Evolutionary conservation across 805 yeast species (phyloP).

Genomic region (Metschnikowia cubensis): DNA sequence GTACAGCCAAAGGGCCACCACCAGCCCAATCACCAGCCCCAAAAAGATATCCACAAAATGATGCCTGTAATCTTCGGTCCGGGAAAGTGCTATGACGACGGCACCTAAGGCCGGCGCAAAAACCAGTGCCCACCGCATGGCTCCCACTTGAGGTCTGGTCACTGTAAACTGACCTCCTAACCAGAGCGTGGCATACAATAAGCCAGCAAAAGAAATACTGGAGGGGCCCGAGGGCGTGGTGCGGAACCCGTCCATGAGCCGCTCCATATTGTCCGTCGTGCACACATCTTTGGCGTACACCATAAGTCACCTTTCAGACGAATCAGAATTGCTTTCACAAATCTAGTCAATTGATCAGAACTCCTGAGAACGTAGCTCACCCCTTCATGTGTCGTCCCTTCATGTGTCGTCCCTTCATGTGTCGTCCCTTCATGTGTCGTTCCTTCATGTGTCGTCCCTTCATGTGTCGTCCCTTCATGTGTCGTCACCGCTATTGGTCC

Average conservation of each 20-base stretch:
- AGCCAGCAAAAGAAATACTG: constrained; percentile 63
- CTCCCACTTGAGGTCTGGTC: constrained; percentile 47
- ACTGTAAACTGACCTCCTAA: constrained; percentile 57
- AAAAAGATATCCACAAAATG: constrained; percentile 80
- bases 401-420: too few species aligned
- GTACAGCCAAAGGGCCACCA: constrained; percentile 57
- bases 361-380: too few species aligned
- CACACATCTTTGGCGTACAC: constrained; percentile 65
- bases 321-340: too few species aligned
- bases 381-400: too few species aligned
- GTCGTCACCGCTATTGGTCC: too few species aligned
- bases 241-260: constrained; percentile 67
- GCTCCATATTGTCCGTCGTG: constrained; percentile 44
- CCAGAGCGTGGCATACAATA: constrained; percentile 63
- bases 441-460: too few species aligned
- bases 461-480: too few species aligned
- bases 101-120: constrained; percentile 65
- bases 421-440: too few species aligned
- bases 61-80: constrained; percentile 92
- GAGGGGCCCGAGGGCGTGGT: constrained; percentile 85
- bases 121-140: constrained; percentile 58
- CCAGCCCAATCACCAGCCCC: constrained; percentile 66
- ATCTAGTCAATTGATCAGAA: too few species aligned
- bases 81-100: constrained; percentile 68
- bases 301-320: too few species aligned